Evolutionary conservation across 1,139 yeast species (phyloP).

Genomic region (Saccharomycopsis hybrid): DNA sequence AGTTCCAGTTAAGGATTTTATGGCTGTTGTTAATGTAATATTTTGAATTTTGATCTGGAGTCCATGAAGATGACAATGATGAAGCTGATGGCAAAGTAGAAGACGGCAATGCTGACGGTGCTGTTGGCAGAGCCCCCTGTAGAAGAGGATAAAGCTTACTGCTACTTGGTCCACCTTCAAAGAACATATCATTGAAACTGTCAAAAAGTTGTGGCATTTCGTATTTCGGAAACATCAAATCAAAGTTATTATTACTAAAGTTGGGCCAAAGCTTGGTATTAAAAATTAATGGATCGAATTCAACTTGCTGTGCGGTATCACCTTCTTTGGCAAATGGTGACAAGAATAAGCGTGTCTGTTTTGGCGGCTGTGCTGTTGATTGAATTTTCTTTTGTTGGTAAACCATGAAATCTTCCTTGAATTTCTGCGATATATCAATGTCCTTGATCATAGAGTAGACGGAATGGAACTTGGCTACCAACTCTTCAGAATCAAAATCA

Average conservation of each 20-base stretch:
- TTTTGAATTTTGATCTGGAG: no score
- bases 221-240: background rate
- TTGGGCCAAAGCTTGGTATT: constrained; percentile 18
- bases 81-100: no score
- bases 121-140: no score
- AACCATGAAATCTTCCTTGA: background rate
- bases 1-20: constrained; percentile 15
- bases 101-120: no score
- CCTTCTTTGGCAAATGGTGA: background rate
- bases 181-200: constrained; percentile 4
- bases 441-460: constrained; percentile 12
- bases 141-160: no score
- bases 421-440: constrained; percentile 3
- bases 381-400: background rate
- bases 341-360: no score
- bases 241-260: constrained; percentile 5
- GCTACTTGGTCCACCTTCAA: background rate
- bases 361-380: no score
- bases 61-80: no score
- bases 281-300: constrained; percentile 10
- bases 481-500: constrained; percentile 1
- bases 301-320: background rate
- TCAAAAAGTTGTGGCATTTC: background rate
- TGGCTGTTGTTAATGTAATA: constrained; percentile 3
- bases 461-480: constrained; percentile 6